A percentile compares a stretch with the other conserved stretches of the same genome.
Conservation (phyloP, 805 yeast species). For the Zygosaccharomyces bisporus region DNA sequence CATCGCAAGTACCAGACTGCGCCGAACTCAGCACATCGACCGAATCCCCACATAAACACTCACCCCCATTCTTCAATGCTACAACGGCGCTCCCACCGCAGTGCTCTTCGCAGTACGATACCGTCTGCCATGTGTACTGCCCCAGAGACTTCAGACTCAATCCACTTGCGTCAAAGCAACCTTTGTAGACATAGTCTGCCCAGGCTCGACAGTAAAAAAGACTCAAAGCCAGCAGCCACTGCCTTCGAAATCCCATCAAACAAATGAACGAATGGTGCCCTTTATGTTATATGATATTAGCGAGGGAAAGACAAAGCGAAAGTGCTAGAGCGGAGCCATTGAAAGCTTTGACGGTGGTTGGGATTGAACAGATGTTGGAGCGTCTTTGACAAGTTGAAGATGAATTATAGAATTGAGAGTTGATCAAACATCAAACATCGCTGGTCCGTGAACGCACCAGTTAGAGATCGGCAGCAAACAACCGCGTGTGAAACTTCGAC, state of each 20-base stretch:
- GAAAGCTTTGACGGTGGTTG: conserved; percentile 1
- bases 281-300: not conserved
- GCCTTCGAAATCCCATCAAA: conserved; percentile 8
- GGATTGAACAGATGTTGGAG: not conserved
- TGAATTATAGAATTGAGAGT: not conserved
- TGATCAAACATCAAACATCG: not conserved
- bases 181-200: conserved; percentile 20
- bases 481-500: not conserved
- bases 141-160: conserved; percentile 39
- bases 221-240: conserved; percentile 2
- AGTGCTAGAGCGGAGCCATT: conserved; percentile 4
- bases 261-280: conserved; percentile 2
- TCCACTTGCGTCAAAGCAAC: conserved; percentile 36
- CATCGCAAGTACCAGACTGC: conserved; percentile 39
- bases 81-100: conserved; percentile 50
- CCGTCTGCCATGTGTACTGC: conserved; percentile 54
- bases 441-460: not conserved
- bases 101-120: conserved; percentile 49
- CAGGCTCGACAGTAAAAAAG: conserved; percentile 4
- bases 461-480: conserved; percentile 4
- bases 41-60: conserved; percentile 65
- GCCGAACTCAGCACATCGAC: conserved; percentile 31
- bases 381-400: not conserved
- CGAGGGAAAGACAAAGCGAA: conserved; percentile 3
- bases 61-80: conserved; percentile 50